Base-by-base conservation (phyloP, 116 monocot genomes). In the Phalaenopsis hybrid region DNA sequence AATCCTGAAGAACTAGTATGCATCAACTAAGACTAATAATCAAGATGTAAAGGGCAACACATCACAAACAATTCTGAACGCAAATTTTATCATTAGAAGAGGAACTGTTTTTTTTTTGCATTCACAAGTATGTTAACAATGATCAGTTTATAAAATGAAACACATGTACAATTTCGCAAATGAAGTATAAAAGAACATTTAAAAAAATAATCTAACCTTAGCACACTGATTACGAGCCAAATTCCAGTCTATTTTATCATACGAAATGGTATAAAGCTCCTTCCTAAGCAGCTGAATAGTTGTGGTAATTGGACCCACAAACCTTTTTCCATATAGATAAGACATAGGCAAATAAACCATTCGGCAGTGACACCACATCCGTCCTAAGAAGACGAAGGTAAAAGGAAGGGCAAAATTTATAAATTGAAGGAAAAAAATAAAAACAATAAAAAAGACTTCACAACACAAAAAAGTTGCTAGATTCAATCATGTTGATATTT, bases 321-420 rank as follows among this genome's bases (percentile, higher is more conserved):
- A 99, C n/a, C 94, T 93, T 85, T 94, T 95, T 51, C 92, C 99
- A 84, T 95, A 99, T 81, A 99, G 84, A 78, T 99, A 95, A 10
- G 94, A 95, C 99, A 99, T 99, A 43, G 99, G 94, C 69, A 95
- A 72, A 84, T 95, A 99, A 63, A 99, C 95, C 99, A 99, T 95
- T 55, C 99, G 81, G 67, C 92, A 91, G 49, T 95, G 95, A 57
- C 95, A 94, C 99, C 95, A 99, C 95, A 99, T 94, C 43, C 95
- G 65, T 74, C 99, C 99, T 99, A 84, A 57, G 44, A 81, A 76
- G 49, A 79, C 45, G 48, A 58, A 46, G 59, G 15, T 16, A 2
- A 20, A 50, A 57, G 25, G 23, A 45, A 80, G 67, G 41, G 3
- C 6, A 20, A 49, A 72, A 16, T 5, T 81, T 70, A 81, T n/a